Evolutionary conservation across 2,329 filamentous ascomycete species (phyloP), one percentile per base, ranked within the genome.

Genomic region (Monosporascus sp.): DNA sequence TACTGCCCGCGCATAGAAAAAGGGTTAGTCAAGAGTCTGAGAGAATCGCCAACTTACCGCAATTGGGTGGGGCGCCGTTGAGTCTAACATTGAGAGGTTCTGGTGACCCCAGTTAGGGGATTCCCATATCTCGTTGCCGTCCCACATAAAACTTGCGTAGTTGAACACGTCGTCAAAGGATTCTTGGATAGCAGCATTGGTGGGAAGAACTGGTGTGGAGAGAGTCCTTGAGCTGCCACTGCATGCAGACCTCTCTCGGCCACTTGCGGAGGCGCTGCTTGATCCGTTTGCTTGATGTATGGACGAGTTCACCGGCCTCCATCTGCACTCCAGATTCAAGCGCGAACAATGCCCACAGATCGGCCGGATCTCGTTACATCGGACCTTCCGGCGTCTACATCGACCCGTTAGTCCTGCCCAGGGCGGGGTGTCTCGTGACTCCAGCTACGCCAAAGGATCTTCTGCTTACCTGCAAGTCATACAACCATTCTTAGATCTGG

Each of bases 331-430:
- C 24, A 82, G 68, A 54, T 77, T 77, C 48, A 81, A 70, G 41
- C 78, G 72, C 62, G 75, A 75, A 66, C 79, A 82, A 60, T 80
- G 78, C 49, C 70, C 74, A 62, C 79, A 82, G 18, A 74, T 64
- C 7, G 79, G 78, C 53, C 76, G 72, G 56, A 74, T 72, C 66
- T 81, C 78, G 59, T 80, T 77, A 63, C 78, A 82, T 58, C 78
- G 74, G 58, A 80, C 79, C 66, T 81, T 81, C 55, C 77, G 72
- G 38, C 77, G 75, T 56, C 76, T 78, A 55, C 38, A 53, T 48
- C 15, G 18, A 53, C 56, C 31, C 58, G 57, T 28, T 31, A 38
- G 26, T 55, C 51, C 31, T 11, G 31, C 11, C 4, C 11, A 35
- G 31, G 31, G 31, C 31, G 31, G 9, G 31, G 31, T 14, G 4